Base-by-base conservation (phyloP, 208 protist species). In the Crithidia fasciculata region DNA sequence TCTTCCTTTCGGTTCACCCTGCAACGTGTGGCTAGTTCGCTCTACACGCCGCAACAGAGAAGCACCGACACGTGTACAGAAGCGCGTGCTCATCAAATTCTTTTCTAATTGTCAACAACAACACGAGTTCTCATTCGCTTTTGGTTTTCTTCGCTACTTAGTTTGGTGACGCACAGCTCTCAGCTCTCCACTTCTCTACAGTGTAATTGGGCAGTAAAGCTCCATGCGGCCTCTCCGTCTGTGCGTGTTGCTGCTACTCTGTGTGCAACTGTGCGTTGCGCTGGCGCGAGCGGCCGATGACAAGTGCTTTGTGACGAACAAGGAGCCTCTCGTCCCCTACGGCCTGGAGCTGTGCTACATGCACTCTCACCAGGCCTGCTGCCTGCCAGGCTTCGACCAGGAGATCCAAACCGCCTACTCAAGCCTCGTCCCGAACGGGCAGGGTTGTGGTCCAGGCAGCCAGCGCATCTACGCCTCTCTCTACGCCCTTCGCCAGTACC, bases 341-440 rank as follows among this genome's bases (percentile, higher is more conserved):
- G 84, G 73, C 7, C 59, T 86, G 3, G 69, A 86, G 16, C 45
- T 89, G 49, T 86, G 84, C 70, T 83, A 82, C 70, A 82, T 85
- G 76, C 80, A 84, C 55, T 73, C 81, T 0, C 74, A 82, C 57
- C 66, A 69, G 2, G 54, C 81, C 2, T 86, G 84, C 66, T 89
- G 84, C 43, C 70, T 86, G 3, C 55, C 81, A 0, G 81, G 84
- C 3, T 78, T 78, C 28, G 84, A 89, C 45, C 45, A 81, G 45
- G 62, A 78, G 19, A 78, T 85, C 39, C 69, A 81, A 41, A 54
- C 60, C 5, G 84, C 74, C 6, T 89, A 86, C 67, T 40, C 18
- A 4, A 60, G 19, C 37, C 13, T 86, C 12, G 70, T 89, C 16
- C 81, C 81, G 0, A 60, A 70, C 19, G 84, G 78, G 15, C 59